Evolutionary conservation across 2,329 filamentous ascomycete species (phyloP).

Genomic region (Diaporthe nobilis): DNA sequence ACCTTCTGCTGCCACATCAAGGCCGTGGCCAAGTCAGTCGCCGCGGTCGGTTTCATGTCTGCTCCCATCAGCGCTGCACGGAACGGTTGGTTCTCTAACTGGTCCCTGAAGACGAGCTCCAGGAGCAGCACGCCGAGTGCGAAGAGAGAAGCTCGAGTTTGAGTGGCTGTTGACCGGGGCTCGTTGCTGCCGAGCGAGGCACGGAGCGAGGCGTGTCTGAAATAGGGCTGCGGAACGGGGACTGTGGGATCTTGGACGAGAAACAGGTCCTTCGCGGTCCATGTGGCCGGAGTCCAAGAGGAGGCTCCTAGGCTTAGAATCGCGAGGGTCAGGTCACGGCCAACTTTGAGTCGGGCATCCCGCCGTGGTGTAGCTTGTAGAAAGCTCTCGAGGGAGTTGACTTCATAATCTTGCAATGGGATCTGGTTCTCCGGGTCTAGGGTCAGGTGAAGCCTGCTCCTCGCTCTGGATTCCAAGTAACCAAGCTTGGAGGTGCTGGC

Average conservation of each 20-base stretch:
- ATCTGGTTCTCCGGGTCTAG: background rate
- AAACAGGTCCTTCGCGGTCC: background rate
- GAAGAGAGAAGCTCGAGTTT: background rate
- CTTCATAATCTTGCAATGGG: background rate
- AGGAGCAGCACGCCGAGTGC: conserved; percentile 1
- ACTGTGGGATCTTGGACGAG: background rate
- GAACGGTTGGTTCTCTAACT: background rate
- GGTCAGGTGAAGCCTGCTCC: background rate
- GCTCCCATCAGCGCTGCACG: background rate
- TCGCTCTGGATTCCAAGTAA: background rate
- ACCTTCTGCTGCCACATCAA: background rate
- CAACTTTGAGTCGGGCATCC: background rate
- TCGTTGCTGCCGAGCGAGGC: background rate
- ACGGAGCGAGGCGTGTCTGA: background rate
- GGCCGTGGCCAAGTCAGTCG: background rate
- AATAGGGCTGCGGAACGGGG: background rate
- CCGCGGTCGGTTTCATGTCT: background rate
- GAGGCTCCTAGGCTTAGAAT: background rate
- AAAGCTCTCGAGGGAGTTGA: background rate
- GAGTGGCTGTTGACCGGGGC: background rate
- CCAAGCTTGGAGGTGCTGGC: background rate
- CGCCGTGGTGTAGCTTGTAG: background rate
- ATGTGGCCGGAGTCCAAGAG: background rate
- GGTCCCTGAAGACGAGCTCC: background rate
- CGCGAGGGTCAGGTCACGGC: background rate